A percentile compares a stretch with the other conserved stretches of the same genome.
Evolutionary conservation across 352 stramenopile genomes (phyloP).

Genomic region (Phytophthora nicotianae): DNA sequence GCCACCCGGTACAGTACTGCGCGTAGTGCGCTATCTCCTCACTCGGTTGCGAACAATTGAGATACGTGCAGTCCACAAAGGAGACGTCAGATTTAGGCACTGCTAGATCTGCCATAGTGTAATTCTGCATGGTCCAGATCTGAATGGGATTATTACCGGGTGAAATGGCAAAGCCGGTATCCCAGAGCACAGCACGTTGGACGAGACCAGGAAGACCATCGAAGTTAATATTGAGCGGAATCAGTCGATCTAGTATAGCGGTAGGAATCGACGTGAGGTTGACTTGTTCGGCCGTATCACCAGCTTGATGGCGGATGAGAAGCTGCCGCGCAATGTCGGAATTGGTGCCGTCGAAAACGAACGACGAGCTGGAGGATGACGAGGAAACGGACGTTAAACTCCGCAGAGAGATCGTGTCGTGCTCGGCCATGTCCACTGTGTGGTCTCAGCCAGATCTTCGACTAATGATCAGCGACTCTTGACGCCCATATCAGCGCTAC

Average conservation of each 20-base stretch:
- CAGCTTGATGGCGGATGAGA: conserved; percentile 27
- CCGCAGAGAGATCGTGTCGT: neutral
- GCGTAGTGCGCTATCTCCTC: conserved; percentile 11
- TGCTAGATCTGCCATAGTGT: conserved; percentile 34
- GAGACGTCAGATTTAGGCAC: conserved; percentile 16
- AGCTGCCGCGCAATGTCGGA: conserved; percentile 45
- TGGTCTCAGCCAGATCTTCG: neutral
- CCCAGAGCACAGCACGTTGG: conserved; percentile 44
- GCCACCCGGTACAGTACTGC: conserved; percentile 28
- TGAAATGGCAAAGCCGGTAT: conserved; percentile 35
- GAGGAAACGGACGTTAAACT: neutral
- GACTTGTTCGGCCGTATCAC: conserved; percentile 4
- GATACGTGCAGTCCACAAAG: conserved; percentile 17
- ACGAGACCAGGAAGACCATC: conserved; percentile 27
- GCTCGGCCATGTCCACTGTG: neutral
- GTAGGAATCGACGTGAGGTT: conserved; percentile 16
- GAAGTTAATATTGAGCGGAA: conserved; percentile 24
- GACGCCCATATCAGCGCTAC: neutral
- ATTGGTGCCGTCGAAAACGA: conserved; percentile 39
- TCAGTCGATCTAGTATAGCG: conserved; percentile 12
- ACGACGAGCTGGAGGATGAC: conserved; percentile 14
- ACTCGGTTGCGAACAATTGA: conserved; percentile 37
- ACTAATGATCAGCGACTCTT: neutral
- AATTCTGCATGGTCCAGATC: conserved; percentile 24
- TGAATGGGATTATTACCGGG: conserved; percentile 16